These are phyloP conservation scores for Phytopythium helicoides DNA, from an alignment of 352 stramenopile species.

Conservation along the genomic window DNA sequence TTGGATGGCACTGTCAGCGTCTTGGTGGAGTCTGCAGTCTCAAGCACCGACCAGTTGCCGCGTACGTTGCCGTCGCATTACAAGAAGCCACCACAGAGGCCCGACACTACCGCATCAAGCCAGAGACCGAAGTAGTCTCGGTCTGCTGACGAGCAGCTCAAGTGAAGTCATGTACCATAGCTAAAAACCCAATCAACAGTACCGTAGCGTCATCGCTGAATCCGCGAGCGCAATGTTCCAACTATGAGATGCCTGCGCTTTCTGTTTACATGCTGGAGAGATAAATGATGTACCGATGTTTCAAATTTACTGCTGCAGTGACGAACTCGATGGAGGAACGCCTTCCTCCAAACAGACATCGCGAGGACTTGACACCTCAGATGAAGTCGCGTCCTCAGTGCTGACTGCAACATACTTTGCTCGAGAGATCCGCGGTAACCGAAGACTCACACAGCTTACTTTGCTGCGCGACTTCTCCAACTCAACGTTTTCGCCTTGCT, in stretches of 20 bases:
- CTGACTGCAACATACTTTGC: no score
- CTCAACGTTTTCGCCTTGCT: not conserved
- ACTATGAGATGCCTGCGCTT: no score
- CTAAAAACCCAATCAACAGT: no score
- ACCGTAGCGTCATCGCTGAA: no score
- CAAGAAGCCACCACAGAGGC: not conserved
- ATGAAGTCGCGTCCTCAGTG: no score
- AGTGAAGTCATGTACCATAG: no score
- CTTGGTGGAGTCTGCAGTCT: not conserved
- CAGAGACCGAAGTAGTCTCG: not conserved
- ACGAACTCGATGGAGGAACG: no score
- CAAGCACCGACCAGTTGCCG: not conserved
- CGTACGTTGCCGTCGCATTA: not conserved
- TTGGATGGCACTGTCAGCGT: not conserved
- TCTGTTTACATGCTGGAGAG: conserved; percentile 10
- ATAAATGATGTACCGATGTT: conserved; percentile 14
- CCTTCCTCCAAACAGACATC: no score
- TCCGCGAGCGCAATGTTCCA: no score
- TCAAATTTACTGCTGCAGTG: no score
- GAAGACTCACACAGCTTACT: not conserved
- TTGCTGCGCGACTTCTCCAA: not conserved
- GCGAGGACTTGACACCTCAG: no score
- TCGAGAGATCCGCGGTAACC: conserved; percentile 3
- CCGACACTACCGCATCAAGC: not conserved
- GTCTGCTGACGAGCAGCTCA: not conserved